Conservation (phyloP, 1,284 basidiomycete genomes). For the Malassezia brasiliensis region DNA sequence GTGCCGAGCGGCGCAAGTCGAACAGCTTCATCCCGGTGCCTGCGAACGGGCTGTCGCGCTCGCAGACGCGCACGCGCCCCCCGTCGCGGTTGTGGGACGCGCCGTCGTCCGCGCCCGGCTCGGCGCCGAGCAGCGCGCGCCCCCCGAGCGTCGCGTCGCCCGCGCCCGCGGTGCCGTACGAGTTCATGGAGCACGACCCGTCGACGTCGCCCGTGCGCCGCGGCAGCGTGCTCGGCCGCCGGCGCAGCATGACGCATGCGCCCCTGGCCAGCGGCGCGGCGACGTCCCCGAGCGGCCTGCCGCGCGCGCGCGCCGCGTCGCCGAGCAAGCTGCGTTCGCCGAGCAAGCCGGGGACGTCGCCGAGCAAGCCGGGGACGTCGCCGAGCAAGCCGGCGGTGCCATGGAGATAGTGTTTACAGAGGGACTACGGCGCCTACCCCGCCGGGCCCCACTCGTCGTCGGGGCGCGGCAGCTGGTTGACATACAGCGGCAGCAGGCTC, state of each 20-base stretch:
- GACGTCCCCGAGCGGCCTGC: background rate
- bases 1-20: slow-evolving; percentile 20
- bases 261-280: background rate
- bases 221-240: slow-evolving; percentile 17
- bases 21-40: slow-evolving; percentile 37
- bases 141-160: background rate
- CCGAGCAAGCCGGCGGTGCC: slow-evolving; percentile 2
- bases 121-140: background rate
- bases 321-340: slow-evolving; percentile 8
- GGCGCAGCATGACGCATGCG: slow-evolving; percentile 2
- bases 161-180: slow-evolving; percentile 19
- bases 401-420: background rate
- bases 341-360: background rate
- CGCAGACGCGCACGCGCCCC: slow-evolving; percentile 8
- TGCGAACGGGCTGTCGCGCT: slow-evolving; percentile 24
- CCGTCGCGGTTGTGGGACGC: slow-evolving; percentile 10
- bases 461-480: slow-evolving; percentile 4
- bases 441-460: background rate
- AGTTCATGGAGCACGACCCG: slow-evolving; percentile 38
- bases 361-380: background rate
- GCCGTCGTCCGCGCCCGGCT: background rate
- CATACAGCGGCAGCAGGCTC: slow-evolving; percentile 13
- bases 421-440: background rate
- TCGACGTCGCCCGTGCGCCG: slow-evolving; percentile 23
- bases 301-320: background rate